Conservation (phyloP, 148 eudicot species). For the Diospyros lotus region DNA sequence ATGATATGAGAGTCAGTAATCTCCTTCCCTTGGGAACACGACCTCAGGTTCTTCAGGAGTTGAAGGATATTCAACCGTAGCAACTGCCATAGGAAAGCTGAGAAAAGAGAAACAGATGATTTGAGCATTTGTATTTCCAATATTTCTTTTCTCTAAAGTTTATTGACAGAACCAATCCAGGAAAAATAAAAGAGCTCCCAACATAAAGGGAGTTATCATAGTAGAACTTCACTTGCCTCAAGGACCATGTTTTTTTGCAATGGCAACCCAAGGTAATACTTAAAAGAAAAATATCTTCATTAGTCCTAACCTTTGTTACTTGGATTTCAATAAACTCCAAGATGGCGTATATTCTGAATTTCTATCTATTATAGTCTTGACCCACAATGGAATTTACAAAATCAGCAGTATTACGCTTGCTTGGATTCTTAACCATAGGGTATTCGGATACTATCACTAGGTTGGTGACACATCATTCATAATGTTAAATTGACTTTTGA, state of each 20-base stretch:
- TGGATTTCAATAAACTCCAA: too few relatives aligned
- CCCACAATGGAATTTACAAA: too few relatives aligned
- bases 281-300: background rate
- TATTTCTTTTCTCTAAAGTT: background rate
- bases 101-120: constrained; percentile 9
- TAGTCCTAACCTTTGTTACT: too few relatives aligned
- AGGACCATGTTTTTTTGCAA: background rate
- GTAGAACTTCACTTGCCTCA: too few relatives aligned
- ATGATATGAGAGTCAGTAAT: constrained; percentile 76
- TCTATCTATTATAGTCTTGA: too few relatives aligned
- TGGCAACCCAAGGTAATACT: background rate
- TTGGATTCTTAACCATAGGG: too few relatives aligned
- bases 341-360: too few relatives aligned
- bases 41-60: constrained; percentile 77
- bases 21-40: constrained; percentile 77
- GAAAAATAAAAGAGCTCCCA: background rate
- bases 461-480: too few relatives aligned
- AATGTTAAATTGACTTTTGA: too few relatives aligned
- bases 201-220: too few relatives aligned
- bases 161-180: background rate
- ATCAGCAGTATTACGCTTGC: too few relatives aligned
- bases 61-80: constrained; percentile 95
- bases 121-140: constrained; percentile 2
- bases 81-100: constrained; percentile 96
- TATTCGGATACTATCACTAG: too few relatives aligned